A percentile compares a stretch with the other conserved stretches of the same genome.
Conservation (phyloP, 495 filamentous ascomycete species). For the Bacidia rubella region DNA sequence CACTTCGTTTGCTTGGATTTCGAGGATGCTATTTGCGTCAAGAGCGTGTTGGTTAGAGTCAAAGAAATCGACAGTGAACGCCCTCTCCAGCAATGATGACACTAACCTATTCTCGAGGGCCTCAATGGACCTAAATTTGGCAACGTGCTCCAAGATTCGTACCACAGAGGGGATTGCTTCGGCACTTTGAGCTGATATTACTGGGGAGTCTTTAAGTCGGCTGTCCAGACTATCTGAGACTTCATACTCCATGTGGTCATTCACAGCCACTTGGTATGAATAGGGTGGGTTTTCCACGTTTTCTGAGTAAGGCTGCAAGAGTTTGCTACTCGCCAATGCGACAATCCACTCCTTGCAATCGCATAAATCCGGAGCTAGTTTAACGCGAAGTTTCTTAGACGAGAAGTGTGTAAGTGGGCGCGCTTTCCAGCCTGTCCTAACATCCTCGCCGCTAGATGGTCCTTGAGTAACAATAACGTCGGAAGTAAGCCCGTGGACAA, state of each 20-base stretch:
- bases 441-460: not conserved
- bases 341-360: not conserved
- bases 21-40: not conserved
- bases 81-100: not conserved
- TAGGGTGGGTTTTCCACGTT: not conserved
- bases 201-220: not conserved
- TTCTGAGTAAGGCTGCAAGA: not conserved
- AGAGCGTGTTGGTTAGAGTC: not conserved
- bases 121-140: not conserved
- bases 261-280: not conserved
- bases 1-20: not conserved
- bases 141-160: not conserved
- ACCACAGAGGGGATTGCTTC: not conserved
- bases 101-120: not conserved
- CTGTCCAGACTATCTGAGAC: not conserved
- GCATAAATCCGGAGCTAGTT: not conserved
- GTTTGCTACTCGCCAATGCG: not conserved
- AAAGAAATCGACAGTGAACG: not conserved
- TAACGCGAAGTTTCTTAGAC: not conserved
- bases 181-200: not conserved
- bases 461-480: not conserved
- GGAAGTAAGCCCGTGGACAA: not conserved
- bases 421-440: not conserved
- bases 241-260: not conserved
- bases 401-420: not conserved